Percentiles rank a stretch among this genome's conserved stretches.
These are phyloP conservation scores for Fragaria ananassa DNA, from an alignment of 306 rosid species.

Conservation along the genomic window DNA sequence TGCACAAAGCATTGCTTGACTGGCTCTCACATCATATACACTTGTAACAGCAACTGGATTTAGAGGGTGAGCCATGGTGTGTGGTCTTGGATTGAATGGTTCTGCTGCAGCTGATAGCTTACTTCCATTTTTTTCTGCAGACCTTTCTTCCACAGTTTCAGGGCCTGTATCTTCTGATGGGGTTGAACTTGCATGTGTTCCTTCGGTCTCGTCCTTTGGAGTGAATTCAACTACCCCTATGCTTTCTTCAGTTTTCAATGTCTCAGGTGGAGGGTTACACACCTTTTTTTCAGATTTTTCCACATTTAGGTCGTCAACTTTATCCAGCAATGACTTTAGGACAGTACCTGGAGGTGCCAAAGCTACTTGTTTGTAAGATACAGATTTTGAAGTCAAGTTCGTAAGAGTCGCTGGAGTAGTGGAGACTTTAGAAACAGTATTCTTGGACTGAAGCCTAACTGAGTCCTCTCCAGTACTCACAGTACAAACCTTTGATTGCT, in stretches of 20 bases:
- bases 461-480: constrained; percentile 37
- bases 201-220: constrained; percentile 35
- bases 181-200: constrained; percentile 31
- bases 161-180: constrained; percentile 38
- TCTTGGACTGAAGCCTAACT: constrained; percentile 37
- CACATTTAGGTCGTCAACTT: constrained; percentile 35
- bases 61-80: constrained; percentile 39
- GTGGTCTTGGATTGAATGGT: constrained; percentile 76
- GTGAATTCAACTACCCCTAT: constrained; percentile 31
- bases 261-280: constrained; percentile 24
- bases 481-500: constrained; percentile 45
- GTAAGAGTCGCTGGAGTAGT: constrained; percentile 46
- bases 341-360: constrained; percentile 90
- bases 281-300: constrained; percentile 43
- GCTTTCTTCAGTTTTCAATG: constrained; percentile 38
- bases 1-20: constrained; percentile 64
- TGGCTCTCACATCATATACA: constrained; percentile 54
- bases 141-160: constrained; percentile 51
- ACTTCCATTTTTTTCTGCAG: constrained; percentile 62
- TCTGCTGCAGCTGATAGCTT: constrained; percentile 95
- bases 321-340: constrained; percentile 55
- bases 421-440: constrained; percentile 38
- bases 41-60: constrained; percentile 49
- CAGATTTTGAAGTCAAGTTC: constrained; percentile 69
- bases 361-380: constrained; percentile 97